Evolutionary conservation across 2,329 filamentous ascomycete genomes (phyloP), one percentile per base, ranked within the genome.

Genomic region (Botryotinia narcissicola): DNA sequence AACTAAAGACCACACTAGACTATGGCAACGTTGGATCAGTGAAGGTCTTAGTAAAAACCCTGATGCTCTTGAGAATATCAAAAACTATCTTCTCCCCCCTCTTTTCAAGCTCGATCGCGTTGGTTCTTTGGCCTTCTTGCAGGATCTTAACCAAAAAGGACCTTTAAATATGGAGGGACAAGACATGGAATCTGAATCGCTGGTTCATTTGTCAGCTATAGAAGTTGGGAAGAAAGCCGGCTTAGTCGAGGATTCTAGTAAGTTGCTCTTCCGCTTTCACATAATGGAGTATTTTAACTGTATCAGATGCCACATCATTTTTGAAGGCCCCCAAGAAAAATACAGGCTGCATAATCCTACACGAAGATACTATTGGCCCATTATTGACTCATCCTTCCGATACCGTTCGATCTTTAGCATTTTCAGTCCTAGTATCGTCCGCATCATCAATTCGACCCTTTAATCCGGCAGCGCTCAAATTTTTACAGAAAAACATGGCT

Each of bases 381-480:
- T 84, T 91, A 4, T 81, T 91, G 44, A 83, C 83, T 4, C 86
- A 88, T 82, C 85, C 85, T 60, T 89, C 89, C 78, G 84, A 89
- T 78, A 85, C 89, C 75, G 90, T 95, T 70, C 90, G 94, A 42
- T 88, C 94, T 37, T 88, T 94, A n/a, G 93, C 93, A 0, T 87
- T 98, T 54, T 93, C 93, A 42, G 87, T 98, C 20, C 86, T 97
- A 12, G 89, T 94, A 20, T 90, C 91, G 16, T 95, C 93, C 0
- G 89, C 90, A 16, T 89, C 92, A 3, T 91, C 91, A 0, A 94
- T 92, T 4, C 90, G 89, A 70, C 92, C 94, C 1, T 90, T 97
- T 70, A 91, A 91, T 0, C 78, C 83, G 0, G 85, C 84, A 16
- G 87, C 91, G 0, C 84, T 98, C 4, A 81, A 83, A 4, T 86